phyloP scores from a whole-genome alignment of 352 stramenopile genomes.

The Globisporangium yorkense region DNA sequence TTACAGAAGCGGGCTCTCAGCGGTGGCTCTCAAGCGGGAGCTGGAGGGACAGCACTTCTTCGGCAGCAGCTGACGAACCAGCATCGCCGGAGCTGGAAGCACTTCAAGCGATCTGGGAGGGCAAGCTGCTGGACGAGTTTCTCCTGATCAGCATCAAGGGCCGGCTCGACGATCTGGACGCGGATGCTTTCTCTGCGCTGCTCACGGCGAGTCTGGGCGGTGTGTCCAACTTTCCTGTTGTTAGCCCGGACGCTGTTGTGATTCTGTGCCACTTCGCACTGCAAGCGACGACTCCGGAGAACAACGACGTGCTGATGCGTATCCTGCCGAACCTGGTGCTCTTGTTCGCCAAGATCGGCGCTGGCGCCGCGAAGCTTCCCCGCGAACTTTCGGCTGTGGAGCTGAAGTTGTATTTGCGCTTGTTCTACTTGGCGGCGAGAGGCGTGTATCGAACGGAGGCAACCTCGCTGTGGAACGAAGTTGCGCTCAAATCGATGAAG shows the following conservation, averaged over 20 bases:
- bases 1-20: slow-evolving; percentile 27
- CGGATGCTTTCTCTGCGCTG: slow-evolving; percentile 38
- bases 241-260: slow-evolving; percentile 63
- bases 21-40: slow-evolving; percentile 56
- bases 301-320: slow-evolving; percentile 39
- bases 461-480: slow-evolving; percentile 36
- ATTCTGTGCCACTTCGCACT: slow-evolving; percentile 67
- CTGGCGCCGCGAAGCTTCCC: slow-evolving; percentile 18
- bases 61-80: background rate
- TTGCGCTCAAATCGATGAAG: slow-evolving; percentile 27
- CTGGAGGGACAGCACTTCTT: slow-evolving; percentile 22
- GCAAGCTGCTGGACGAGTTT: slow-evolving; percentile 75
- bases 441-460: slow-evolving; percentile 49
- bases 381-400: slow-evolving; percentile 51
- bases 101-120: slow-evolving; percentile 55
- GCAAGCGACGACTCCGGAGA: slow-evolving; percentile 29
- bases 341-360: slow-evolving; percentile 42
- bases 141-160: slow-evolving; percentile 74
- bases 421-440: slow-evolving; percentile 56
- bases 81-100: slow-evolving; percentile 14
- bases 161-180: slow-evolving; percentile 59
- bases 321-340: slow-evolving; percentile 52
- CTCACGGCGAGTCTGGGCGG: slow-evolving; percentile 52
- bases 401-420: slow-evolving; percentile 38
- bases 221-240: slow-evolving; percentile 29